Evolutionary conservation across 805 yeast genomes (phyloP).

Genomic region (Starmerella davenportii): DNA sequence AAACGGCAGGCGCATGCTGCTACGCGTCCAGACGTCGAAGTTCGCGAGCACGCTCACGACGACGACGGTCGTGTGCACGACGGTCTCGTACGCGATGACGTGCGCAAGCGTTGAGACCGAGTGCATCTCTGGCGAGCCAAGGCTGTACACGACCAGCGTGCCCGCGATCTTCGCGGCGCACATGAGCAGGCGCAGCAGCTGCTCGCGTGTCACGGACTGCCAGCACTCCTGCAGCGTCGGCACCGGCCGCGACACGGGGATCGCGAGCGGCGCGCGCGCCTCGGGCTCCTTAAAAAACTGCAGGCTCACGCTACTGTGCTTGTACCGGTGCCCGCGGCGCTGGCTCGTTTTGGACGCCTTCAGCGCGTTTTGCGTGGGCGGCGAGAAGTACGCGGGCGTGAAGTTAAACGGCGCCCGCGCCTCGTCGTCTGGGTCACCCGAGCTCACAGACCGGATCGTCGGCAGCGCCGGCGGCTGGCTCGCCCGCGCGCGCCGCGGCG

Average conservation of each 20-base stretch:
- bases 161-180: conserved; percentile 37
- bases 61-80: conserved; percentile 53
- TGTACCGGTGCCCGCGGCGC: conserved; percentile 86
- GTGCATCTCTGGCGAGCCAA: conserved; percentile 12
- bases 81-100: conserved; percentile 67
- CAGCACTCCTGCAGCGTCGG: conserved; percentile 51
- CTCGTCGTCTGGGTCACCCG: conserved; percentile 3
- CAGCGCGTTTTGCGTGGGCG: conserved; percentile 12
- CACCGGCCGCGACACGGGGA: conserved; percentile 51
- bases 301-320: conserved; percentile 92
- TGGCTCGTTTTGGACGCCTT: conserved; percentile 16
- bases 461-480: conserved; percentile 4
- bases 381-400: conserved; percentile 30
- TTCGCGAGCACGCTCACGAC: conserved; percentile 69
- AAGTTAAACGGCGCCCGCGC: conserved; percentile 40
- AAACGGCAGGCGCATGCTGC: conserved; percentile 73
- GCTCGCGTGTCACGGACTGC: conserved; percentile 39
- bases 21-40: conserved; percentile 76
- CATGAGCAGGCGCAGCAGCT: conserved; percentile 41
- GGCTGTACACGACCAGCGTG: conserved; percentile 36
- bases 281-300: conserved; percentile 89
- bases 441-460: conserved; percentile 10
- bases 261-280: conserved; percentile 40
- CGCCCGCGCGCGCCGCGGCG: conserved; percentile 1
- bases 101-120: conserved; percentile 60